phyloP scores from a whole-genome alignment of 208 protist species.

The Wallacemonas sp. region DNA sequence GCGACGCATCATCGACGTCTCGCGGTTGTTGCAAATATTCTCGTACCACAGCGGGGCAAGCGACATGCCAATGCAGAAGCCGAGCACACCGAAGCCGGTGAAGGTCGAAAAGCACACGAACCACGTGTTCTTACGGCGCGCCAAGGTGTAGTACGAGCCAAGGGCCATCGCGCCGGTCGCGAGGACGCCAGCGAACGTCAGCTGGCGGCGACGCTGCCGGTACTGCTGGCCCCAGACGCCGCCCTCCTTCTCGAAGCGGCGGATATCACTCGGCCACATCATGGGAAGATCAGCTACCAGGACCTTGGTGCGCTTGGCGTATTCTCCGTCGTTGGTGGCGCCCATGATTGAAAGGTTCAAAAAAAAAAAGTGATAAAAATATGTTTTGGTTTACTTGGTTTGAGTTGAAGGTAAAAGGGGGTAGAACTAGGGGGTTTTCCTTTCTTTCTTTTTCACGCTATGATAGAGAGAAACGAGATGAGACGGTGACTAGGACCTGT shows the following conservation, averaged over 20 bases:
- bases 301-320: constrained; percentile 37
- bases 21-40: constrained; percentile 84
- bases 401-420: background rate
- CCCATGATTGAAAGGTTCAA: constrained; percentile 12
- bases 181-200: constrained; percentile 57
- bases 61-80: constrained; percentile 77
- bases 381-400: too few species aligned
- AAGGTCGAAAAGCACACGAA: constrained; percentile 87
- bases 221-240: constrained; percentile 84
- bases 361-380: too few species aligned
- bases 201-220: constrained; percentile 74
- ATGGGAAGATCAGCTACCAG: constrained; percentile 85
- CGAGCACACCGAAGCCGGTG: constrained; percentile 74
- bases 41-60: constrained; percentile 68
- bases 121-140: constrained; percentile 70
- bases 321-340: constrained; percentile 31
- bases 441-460: background rate
- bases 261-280: constrained; percentile 86
- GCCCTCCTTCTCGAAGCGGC: constrained; percentile 82
- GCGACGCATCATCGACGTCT: constrained; percentile 91
- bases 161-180: constrained; percentile 42
- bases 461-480: too few species aligned
- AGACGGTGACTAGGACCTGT: too few species aligned
- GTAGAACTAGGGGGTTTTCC: background rate
- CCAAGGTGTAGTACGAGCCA: constrained; percentile 62